Evolutionary conservation across 352 stramenopile species (phyloP), one percentile per base, ranked within the genome.

Genomic region (Globisporangium cederbergense): DNA sequence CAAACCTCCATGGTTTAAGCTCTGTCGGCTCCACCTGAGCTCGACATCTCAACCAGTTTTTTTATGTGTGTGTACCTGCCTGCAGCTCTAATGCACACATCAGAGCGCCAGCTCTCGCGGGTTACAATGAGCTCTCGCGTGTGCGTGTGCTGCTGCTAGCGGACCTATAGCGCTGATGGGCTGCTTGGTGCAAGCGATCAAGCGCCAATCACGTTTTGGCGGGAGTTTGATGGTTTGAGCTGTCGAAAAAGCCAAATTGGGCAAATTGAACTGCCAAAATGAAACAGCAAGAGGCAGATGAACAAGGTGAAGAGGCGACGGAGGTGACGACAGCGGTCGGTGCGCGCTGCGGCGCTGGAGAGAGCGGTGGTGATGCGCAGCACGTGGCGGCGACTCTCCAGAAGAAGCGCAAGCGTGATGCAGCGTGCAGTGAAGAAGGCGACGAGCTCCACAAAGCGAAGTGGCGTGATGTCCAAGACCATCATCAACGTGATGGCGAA

Each of bases 1-100:
- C 81, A 90, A 90, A 70, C 60, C 68, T 79, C 61, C 60, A 79
- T 89, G 85, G 83, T 93, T 93, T 91, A 93, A 93, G 86, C 84
- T 89, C 77, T 93, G 86, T 80, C 62, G 54, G 60, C 58, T 67
- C 46, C 18, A 49, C 25, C 7, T 25, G 25, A 18, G 59, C 11
- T 58, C 60, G 73, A 78, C 75, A 92, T 92, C 83, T 89, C 62
- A 72, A 76, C 76, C 83, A 67, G 16, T 83, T 89, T 89, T 90
- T 88, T 16, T 8, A 28, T 28, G 25, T 28, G 25, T 28, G 1
- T 28, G 25, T 28, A 2, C 25, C 25, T 28, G 25, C 25, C 25
- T 28, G 25, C 25, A 28, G 25, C 25, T 28, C 25, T 28, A 28
- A 28, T 28, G 25, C 25, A 28, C 2, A 28, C 25, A 28, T 1